Base-by-base conservation (phyloP, 2,329 filamentous ascomycete species). In the Diplocarpon mali region DNA sequence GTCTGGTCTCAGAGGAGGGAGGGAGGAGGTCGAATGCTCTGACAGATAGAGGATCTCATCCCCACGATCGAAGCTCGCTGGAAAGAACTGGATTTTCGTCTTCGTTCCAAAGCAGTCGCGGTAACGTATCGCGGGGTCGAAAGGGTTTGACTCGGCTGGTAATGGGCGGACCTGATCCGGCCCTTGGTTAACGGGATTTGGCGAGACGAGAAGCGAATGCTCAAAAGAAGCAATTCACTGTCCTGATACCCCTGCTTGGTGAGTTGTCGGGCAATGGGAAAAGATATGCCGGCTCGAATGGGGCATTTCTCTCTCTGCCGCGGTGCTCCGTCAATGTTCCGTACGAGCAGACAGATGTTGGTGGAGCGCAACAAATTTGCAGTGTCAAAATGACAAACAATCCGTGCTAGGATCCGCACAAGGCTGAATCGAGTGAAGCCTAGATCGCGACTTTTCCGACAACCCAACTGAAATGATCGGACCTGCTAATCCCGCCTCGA, bases 81-180 rank as follows among this genome's bases (percentile, higher is more conserved):
- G 49, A 47, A 12, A 39, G 49, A 50, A 53, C 43, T 32, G 44
- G 45, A 49, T 50, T 48, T 51, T 48, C 42, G 57, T 58, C 59
- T 58, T 53, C 3, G 20, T 24, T 4, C 3, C 4, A 24, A 7
- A 7, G 20, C 56, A 42, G 47, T 55, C 50, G 52, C 48, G 51
- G 39, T 55, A 51, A 57, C 50, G 56, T 55, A 52, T 59, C 51
- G 57, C 53, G 54, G 56, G 55, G 55, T 53, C 51, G 36, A 50
- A 46, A 40, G 32, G 48, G 45, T 43, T 58, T 54, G 45, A 46
- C 47, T 55, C 48, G 58, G 57, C 53, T 57, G 55, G 52, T 45
- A 45, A 29, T 16, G 47, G 46, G 55, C 34, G 50, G 52, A 24
- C 7, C 20, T 24, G 20, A 24, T 7, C 20, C 50, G 44, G 55